Percentiles rank a stretch among this genome's conserved stretches.
Evolutionary conservation across 805 yeast genomes (phyloP).

Genomic region (Candida lessepsii): DNA sequence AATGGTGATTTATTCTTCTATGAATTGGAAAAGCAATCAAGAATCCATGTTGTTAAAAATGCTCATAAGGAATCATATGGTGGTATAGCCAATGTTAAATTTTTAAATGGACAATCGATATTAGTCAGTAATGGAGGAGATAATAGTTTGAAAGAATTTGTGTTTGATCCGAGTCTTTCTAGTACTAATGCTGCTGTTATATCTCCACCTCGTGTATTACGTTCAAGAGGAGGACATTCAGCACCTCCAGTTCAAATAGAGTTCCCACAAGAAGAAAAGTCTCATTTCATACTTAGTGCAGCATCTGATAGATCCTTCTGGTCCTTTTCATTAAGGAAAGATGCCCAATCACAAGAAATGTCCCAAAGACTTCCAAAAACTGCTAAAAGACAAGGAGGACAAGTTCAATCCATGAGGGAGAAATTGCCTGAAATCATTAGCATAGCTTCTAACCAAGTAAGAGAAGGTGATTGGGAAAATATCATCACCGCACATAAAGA

Average conservation of each 20-base stretch:
- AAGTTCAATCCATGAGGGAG: slow-evolving; percentile 50
- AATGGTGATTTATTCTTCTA: slow-evolving; percentile 85
- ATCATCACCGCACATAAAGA: slow-evolving; percentile 85
- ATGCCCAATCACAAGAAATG: slow-evolving; percentile 92
- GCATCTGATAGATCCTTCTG: slow-evolving; percentile 85
- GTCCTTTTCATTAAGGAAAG: slow-evolving; percentile 90
- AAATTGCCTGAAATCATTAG: slow-evolving; percentile 75
- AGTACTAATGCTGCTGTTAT: slow-evolving; percentile 61
- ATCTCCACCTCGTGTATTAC: slow-evolving; percentile 84
- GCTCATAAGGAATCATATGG: slow-evolving; percentile 75
- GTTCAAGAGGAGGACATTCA: slow-evolving; percentile 97
- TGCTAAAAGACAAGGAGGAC: slow-evolving; percentile 52
- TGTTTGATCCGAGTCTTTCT: slow-evolving; percentile 87
- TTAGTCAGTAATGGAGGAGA: slow-evolving; percentile 89
- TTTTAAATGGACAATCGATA: slow-evolving; percentile 89
- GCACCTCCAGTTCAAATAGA: slow-evolving; percentile 76
- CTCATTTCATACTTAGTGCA: slow-evolving; percentile 84
- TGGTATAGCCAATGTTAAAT: slow-evolving; percentile 71
- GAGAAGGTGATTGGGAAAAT: slow-evolving; percentile 93
- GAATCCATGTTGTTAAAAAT: slow-evolving; percentile 72
- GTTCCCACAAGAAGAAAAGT: slow-evolving; percentile 71
- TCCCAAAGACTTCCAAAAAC: slow-evolving; percentile 65
- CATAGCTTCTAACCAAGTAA: slow-evolving; percentile 68
- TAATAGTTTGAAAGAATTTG: slow-evolving; percentile 83
- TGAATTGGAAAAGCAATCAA: slow-evolving; percentile 67